phyloP scores from a whole-genome alignment of 257 asterid genomes.

The Solanum acaule region DNA sequence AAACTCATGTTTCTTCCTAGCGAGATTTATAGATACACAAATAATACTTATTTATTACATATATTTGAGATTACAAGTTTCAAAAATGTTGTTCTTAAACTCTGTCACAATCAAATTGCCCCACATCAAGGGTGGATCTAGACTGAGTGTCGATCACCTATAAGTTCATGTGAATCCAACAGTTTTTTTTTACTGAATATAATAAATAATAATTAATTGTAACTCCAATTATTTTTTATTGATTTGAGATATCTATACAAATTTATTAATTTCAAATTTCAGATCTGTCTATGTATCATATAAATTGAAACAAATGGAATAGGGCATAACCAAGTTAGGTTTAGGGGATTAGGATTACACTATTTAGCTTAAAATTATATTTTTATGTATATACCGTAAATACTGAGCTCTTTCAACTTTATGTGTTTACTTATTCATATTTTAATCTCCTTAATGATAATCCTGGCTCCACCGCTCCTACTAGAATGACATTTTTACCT shows the following conservation, averaged over 20 bases:
- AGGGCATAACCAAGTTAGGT: too few species aligned
- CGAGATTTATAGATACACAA: rapidly evolving
- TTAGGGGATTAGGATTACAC: neutral
- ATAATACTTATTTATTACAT: too few species aligned
- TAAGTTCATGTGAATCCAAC: neutral
- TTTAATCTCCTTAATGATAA: too few species aligned
- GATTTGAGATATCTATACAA: neutral
- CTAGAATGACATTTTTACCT: too few species aligned
- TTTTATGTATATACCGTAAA: too few species aligned
- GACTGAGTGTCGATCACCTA: neutral
- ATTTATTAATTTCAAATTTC: neutral
- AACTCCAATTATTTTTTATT: neutral
- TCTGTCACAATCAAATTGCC: neutral
- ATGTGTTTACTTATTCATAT: too few species aligned
- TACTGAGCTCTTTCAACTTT: too few species aligned
- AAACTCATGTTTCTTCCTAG: neutral
- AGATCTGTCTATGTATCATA: too few species aligned
- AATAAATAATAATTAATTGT: too few species aligned
- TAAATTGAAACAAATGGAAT: neutral
- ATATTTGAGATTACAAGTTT: neutral
- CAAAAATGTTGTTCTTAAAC: neutral
- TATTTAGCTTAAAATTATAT: too few species aligned
- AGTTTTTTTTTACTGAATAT: neutral
- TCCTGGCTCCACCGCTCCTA: rapidly evolving
- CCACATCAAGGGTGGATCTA: neutral